Percentiles rank a stretch among this genome's conserved stretches.
Conservation (phyloP, 2,329 filamentous ascomycete genomes). For the Paramyrothecium sp. region DNA sequence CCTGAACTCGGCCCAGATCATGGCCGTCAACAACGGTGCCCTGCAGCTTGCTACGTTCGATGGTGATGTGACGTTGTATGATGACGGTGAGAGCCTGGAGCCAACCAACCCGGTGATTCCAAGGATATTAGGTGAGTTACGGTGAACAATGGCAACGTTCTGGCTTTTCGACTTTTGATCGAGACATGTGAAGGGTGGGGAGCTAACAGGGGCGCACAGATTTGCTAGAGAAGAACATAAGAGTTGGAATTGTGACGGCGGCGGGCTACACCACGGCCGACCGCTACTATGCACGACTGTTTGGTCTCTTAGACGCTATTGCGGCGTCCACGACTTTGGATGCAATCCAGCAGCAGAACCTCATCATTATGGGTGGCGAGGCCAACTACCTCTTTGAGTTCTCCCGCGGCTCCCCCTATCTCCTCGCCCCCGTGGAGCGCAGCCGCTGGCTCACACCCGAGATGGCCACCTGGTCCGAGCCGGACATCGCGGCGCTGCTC, state of each 20-base stretch:
- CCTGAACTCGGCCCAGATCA: conserved; percentile 90
- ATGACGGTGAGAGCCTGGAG: conserved; percentile 79
- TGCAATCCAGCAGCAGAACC: conserved; percentile 66
- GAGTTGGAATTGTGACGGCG: conserved; percentile 93
- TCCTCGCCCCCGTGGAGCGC: conserved; percentile 66
- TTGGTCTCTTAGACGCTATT: conserved; percentile 82
- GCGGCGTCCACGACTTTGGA: conserved; percentile 58
- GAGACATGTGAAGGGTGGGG: neutral
- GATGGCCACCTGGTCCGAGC: conserved; percentile 74
- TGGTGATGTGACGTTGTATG: conserved; percentile 94
- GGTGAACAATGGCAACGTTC: neutral
- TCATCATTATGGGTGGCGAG: conserved; percentile 93
- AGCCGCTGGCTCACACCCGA: conserved; percentile 73
- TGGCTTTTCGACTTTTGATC: too few relatives aligned
- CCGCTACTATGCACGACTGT: conserved; percentile 82
- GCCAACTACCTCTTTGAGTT: conserved; percentile 93
- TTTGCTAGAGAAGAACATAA: conserved; percentile 74
- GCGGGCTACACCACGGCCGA: conserved; percentile 89
- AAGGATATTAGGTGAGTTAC: conserved; percentile 46
- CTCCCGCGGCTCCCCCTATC: conserved; percentile 59
- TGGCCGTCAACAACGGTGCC: conserved; percentile 78
- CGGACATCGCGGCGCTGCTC: conserved; percentile 76
- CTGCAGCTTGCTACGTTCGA: conserved; percentile 93
- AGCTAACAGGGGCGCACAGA: conserved; percentile 32
- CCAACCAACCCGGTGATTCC: conserved; percentile 75